Conservation (phyloP, 495 filamentous ascomycete genomes). For the Apodospora peruviana region DNA sequence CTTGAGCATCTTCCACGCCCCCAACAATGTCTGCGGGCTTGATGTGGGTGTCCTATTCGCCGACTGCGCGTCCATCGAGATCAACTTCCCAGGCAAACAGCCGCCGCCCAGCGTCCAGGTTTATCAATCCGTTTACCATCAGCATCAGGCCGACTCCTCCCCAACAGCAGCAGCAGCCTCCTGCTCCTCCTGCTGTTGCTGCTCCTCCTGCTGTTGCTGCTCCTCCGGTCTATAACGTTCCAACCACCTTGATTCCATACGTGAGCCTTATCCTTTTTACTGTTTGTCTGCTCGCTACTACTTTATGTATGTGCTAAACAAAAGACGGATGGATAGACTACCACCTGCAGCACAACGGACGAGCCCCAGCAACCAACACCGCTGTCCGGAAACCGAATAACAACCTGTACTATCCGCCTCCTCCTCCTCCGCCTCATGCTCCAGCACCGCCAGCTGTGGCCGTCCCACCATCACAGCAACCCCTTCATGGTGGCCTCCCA, state of each 20-base stretch:
- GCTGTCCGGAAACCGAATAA: no score
- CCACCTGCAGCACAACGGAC: not conserved
- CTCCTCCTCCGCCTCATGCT: no score
- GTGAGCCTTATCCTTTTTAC: not conserved
- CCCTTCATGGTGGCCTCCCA: not conserved
- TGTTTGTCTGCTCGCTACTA: not conserved
- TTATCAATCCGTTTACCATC: slow-evolving; percentile 10
- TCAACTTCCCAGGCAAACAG: slow-evolving; percentile 1
- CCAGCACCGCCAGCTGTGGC: no score
- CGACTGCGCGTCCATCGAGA: slow-evolving; percentile 10
- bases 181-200: not conserved
- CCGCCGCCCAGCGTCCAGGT: slow-evolving; percentile 7
- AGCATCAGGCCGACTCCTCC: slow-evolving; percentile 6
- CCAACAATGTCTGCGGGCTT: slow-evolving; percentile 12
- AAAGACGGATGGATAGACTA: not conserved
- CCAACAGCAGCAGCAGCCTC: slow-evolving; percentile 1
- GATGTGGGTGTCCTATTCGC: slow-evolving; percentile 8
- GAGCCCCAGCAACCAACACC: no score
- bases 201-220: not conserved
- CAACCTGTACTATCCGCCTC: no score
- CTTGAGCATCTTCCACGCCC: slow-evolving; percentile 7
- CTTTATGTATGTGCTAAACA: not conserved
- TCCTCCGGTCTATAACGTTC: not conserved
- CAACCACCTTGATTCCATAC: not conserved
- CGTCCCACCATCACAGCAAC: not conserved